Evolutionary conservation across 2,329 filamentous ascomycete genomes (phyloP).

Genomic region (Cladosporium phlei): DNA sequence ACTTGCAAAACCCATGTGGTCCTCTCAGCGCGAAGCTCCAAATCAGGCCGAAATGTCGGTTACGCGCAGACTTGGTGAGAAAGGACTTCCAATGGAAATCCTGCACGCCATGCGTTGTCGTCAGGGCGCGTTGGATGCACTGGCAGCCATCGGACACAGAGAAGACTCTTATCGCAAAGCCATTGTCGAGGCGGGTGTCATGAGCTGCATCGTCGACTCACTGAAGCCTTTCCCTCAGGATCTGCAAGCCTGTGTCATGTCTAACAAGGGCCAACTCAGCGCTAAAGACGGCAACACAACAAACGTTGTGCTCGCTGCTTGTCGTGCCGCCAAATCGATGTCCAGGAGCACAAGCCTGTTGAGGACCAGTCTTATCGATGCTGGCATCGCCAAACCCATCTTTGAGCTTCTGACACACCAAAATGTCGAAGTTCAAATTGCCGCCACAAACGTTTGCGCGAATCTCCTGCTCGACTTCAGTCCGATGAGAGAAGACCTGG

Average conservation of each 20-base stretch:
- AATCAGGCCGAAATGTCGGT: conserved; percentile 13
- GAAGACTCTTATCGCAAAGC: conserved; percentile 80
- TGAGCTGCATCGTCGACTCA: conserved; percentile 79
- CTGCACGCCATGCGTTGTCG: conserved; percentile 70
- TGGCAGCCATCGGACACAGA: conserved; percentile 75
- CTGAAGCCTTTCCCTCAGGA: conserved; percentile 49
- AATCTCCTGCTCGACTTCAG: conserved; percentile 87
- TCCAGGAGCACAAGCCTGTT: conserved; percentile 80
- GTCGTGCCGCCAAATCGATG: conserved; percentile 73
- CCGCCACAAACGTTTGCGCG: conserved; percentile 75
- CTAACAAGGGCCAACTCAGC: conserved; percentile 10
- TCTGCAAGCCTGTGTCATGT: conserved; percentile 1
- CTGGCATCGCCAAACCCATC: conserved; percentile 72
- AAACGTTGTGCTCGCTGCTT: conserved; percentile 77
- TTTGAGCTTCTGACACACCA: conserved; percentile 69
- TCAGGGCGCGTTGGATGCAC: conserved; percentile 68
- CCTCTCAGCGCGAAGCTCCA: conserved; percentile 27
- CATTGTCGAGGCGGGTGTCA: conserved; percentile 74
- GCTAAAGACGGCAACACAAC: conserved; percentile 66
- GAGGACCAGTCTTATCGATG: conserved; percentile 81
- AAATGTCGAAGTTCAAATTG: conserved; percentile 75
- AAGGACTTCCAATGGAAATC: conserved; percentile 58
- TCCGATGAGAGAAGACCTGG: conserved; percentile 78
- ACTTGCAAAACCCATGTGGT: conserved; percentile 52
- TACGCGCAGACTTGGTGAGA: conserved; percentile 51